Percentiles rank a stretch among this genome's conserved stretches.
These are phyloP conservation scores for Juglanconis juglandina DNA, from an alignment of 2,329 filamentous ascomycete genomes.

Conservation along the genomic window DNA sequence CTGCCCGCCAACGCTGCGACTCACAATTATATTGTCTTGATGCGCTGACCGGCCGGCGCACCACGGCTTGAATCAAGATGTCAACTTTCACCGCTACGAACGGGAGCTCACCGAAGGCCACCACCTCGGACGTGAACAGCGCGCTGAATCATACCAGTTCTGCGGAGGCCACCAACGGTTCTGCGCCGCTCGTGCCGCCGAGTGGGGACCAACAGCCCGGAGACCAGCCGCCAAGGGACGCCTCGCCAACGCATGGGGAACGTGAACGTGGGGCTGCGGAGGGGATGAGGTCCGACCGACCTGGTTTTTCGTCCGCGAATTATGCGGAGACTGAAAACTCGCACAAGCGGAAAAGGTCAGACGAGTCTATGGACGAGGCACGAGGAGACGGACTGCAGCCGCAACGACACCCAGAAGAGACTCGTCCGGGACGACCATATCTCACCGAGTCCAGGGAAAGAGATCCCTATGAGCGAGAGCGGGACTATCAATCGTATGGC, in stretches of 20 bases:
- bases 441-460: constrained; percentile 22
- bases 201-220: constrained; percentile 15
- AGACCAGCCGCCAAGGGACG: constrained; percentile 26
- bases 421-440: constrained; percentile 17
- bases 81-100: constrained; percentile 52
- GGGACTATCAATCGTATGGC: constrained; percentile 43
- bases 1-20: not conserved
- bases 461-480: constrained; percentile 18
- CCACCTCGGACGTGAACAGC: constrained; percentile 27
- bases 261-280: constrained; percentile 38
- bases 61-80: constrained; percentile 35
- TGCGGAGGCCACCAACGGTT: constrained; percentile 29
- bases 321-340: constrained; percentile 46
- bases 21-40: not conserved
- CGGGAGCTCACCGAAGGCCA: constrained; percentile 35
- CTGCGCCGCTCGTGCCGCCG: constrained; percentile 18
- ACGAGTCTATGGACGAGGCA: constrained; percentile 48
- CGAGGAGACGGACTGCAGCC: constrained; percentile 34
- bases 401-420: constrained; percentile 34
- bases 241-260: constrained; percentile 28
- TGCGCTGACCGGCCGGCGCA: not conserved
- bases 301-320: constrained; percentile 36
- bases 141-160: constrained; percentile 21
- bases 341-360: constrained; percentile 68
- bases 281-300: constrained; percentile 37